Percentiles rank a stretch among this genome's conserved stretches.
Evolutionary conservation across 495 filamentous ascomycete species (phyloP).

Genomic region (Penicillium cinerascens): DNA sequence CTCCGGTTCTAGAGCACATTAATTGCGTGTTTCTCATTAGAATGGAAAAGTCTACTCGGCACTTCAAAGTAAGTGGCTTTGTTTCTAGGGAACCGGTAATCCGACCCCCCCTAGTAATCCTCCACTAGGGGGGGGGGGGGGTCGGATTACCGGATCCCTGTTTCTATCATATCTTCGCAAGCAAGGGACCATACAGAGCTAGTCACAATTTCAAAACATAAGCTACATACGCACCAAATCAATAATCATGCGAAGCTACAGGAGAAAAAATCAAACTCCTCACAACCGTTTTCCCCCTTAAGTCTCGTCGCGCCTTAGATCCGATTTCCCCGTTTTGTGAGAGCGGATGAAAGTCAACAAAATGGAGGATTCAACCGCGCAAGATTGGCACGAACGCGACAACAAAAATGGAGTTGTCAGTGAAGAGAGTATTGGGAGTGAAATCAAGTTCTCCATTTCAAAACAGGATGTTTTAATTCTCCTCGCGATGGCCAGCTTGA

Average conservation of each 20-base stretch:
- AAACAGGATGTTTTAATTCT: slow-evolving; percentile 1
- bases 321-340: background rate
- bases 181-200: background rate
- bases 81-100: no score
- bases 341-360: background rate
- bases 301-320: background rate
- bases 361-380: background rate
- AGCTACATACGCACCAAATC: background rate
- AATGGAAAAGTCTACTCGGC: background rate
- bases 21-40: background rate
- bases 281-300: background rate
- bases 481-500: slow-evolving; percentile 45
- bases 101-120: no score
- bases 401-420: background rate
- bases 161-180: background rate
- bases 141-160: no score
- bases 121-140: no score
- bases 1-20: no score
- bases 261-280: background rate
- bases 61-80: no score
- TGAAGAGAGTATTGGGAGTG: background rate
- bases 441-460: background rate
- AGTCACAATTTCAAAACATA: background rate
- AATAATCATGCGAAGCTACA: background rate
- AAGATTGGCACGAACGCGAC: background rate